Percentiles rank a stretch among this genome's conserved stretches.
Evolutionary conservation across 345 rosid species (phyloP).

Genomic region (Raphanus sativus): DNA sequence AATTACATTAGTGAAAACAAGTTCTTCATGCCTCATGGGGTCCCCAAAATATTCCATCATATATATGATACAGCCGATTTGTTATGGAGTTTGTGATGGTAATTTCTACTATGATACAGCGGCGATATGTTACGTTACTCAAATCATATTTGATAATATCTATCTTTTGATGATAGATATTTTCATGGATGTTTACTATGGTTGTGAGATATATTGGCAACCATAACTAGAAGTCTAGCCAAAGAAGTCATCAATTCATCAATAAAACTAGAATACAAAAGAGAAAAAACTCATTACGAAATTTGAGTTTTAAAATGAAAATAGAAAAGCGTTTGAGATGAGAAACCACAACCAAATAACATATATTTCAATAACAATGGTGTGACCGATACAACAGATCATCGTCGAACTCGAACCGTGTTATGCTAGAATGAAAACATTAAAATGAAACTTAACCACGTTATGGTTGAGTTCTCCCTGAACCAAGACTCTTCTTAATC

Average conservation of each 20-base stretch:
- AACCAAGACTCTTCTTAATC: slow-evolving; percentile 3
- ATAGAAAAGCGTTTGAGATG: neutral
- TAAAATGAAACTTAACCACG: neutral
- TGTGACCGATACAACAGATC: neutral
- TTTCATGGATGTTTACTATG: neutral
- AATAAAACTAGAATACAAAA: neutral
- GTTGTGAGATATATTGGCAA: neutral
- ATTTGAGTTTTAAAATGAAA: neutral
- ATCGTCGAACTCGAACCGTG: neutral
- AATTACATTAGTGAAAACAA: neutral
- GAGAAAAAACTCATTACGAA: neutral
- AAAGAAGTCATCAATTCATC: neutral
- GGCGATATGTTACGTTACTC: slow-evolving; percentile 3
- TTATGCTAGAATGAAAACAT: neutral
- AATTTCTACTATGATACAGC: neutral
- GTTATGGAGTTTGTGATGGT: neutral
- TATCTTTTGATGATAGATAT: neutral
- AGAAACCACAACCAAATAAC: neutral
- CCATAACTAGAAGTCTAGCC: neutral
- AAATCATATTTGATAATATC: neutral
- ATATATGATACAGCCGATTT: neutral
- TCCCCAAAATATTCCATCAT: slow-evolving; percentile 9
- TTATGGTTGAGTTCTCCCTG: neutral
- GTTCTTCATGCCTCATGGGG: neutral
- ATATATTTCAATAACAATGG: neutral